These are phyloP conservation scores for Panaeolus cyanescens DNA, from an alignment of 768 basidiomycete genomes.

Conservation along the genomic window DNA sequence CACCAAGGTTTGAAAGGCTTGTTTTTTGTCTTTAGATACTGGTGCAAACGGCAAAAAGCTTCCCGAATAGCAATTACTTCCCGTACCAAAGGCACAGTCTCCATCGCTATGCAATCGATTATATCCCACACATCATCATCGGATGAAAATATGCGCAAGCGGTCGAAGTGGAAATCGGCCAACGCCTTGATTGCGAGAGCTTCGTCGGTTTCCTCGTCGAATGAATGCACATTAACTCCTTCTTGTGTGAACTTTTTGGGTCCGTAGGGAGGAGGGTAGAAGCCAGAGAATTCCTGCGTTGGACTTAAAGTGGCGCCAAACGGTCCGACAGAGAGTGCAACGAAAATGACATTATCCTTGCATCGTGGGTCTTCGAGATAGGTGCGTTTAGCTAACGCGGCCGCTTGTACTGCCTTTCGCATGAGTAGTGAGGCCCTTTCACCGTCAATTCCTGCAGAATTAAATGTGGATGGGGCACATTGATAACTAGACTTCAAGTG, in stretches of 20 bases:
- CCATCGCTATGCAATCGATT: slow-evolving; percentile 72
- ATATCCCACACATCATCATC: slow-evolving; percentile 52
- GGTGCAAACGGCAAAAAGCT: slow-evolving; percentile 49
- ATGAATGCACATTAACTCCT: slow-evolving; percentile 43
- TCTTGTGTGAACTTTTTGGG: slow-evolving; percentile 44
- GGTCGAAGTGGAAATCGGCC: slow-evolving; percentile 61
- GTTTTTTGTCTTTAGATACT: slow-evolving; percentile 14
- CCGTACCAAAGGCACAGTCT: slow-evolving; percentile 70
- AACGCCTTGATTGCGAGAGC: slow-evolving; percentile 54
- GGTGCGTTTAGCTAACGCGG: slow-evolving; percentile 41
- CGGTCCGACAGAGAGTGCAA: slow-evolving; percentile 75
- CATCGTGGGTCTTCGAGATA: slow-evolving; percentile 18
- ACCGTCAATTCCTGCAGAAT: slow-evolving; percentile 46
- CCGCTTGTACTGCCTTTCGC: slow-evolving; percentile 53
- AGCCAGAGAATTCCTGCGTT: slow-evolving; percentile 73
- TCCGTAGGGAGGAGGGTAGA: slow-evolving; percentile 77
- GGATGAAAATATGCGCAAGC: slow-evolving; percentile 54
- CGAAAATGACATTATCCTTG: slow-evolving; percentile 28
- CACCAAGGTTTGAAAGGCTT: slow-evolving; percentile 66
- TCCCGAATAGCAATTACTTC: slow-evolving; percentile 67
- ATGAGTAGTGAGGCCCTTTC: slow-evolving; percentile 48
- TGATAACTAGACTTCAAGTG: slow-evolving; percentile 54
- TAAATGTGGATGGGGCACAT: slow-evolving; percentile 56
- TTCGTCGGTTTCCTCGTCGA: slow-evolving; percentile 28
- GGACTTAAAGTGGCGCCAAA: slow-evolving; percentile 68